phyloP scores from a whole-genome alignment of 345 rosid genomes.

The Euphorbia peplus region DNA sequence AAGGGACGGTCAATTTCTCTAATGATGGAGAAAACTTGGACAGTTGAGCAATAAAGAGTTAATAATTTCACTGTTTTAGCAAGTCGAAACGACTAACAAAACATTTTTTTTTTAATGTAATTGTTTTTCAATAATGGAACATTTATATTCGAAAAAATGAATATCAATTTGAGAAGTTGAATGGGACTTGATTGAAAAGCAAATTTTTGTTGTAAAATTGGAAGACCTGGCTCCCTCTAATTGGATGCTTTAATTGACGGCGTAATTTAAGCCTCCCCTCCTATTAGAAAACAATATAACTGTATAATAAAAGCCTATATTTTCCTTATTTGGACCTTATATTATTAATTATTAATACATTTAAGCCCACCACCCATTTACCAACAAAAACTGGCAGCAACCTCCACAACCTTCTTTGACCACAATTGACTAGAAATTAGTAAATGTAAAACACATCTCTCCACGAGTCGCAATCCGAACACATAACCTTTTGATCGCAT shows the following conservation, averaged over 20 bases:
- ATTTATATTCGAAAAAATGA: too few relatives aligned
- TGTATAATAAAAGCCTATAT: neutral
- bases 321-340: neutral
- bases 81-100: too few relatives aligned
- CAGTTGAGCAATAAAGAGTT: too few relatives aligned
- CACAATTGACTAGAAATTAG: neutral
- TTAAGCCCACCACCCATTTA: neutral
- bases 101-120: too few relatives aligned
- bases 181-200: neutral
- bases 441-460: neutral
- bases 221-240: constrained; percentile 14
- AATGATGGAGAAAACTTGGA: too few relatives aligned
- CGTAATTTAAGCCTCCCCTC: constrained; percentile 2
- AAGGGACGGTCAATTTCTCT: too few relatives aligned
- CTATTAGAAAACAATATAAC: neutral
- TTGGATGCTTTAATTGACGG: constrained; percentile 7
- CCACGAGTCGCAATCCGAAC: too few relatives aligned
- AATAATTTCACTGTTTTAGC: too few relatives aligned
- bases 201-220: neutral
- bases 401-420: neutral
- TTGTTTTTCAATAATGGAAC: neutral
- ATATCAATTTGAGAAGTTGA: neutral
- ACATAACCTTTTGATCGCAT: too few relatives aligned
- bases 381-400: too few relatives aligned
- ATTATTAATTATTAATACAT: too few relatives aligned